phyloP scores from a whole-genome alignment of 148 eudicot genomes.

The Selenicereus undatus region DNA sequence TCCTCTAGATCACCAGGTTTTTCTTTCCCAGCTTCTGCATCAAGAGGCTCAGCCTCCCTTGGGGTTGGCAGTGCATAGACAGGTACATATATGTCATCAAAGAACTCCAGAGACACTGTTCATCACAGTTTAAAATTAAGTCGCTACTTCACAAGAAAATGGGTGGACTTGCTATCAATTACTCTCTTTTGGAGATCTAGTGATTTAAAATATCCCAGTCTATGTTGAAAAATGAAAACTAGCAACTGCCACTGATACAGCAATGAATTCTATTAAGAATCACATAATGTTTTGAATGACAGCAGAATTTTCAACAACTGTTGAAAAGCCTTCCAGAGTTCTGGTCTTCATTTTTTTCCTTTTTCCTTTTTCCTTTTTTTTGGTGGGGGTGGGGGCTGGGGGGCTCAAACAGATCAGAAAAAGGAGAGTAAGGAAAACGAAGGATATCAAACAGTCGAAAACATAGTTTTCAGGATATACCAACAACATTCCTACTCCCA shows the following conservation, averaged over 20 bases:
- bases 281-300: neutral
- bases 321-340: neutral
- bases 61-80: constrained; percentile 51
- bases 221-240: neutral
- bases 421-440: neutral
- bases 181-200: neutral
- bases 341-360: neutral
- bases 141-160: neutral
- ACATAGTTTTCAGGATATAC: neutral
- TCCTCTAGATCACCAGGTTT: too few relatives aligned
- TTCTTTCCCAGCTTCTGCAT: constrained; percentile 19
- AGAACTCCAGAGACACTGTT: constrained; percentile 89
- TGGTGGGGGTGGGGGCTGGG: too few relatives aligned
- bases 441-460: neutral
- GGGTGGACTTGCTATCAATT: neutral
- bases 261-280: neutral
- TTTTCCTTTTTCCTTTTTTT: neutral
- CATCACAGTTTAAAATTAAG: constrained; percentile 14
- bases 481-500: neutral
- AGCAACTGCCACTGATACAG: neutral
- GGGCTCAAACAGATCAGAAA: neutral
- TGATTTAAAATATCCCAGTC: neutral
- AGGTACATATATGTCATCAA: constrained; percentile 74
- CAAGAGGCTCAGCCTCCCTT: constrained; percentile 32
- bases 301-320: neutral